These are phyloP conservation scores for Obelidium mucronatum DNA, from an alignment of 192 early-diverging fungal genomes.

Conservation along the genomic window DNA sequence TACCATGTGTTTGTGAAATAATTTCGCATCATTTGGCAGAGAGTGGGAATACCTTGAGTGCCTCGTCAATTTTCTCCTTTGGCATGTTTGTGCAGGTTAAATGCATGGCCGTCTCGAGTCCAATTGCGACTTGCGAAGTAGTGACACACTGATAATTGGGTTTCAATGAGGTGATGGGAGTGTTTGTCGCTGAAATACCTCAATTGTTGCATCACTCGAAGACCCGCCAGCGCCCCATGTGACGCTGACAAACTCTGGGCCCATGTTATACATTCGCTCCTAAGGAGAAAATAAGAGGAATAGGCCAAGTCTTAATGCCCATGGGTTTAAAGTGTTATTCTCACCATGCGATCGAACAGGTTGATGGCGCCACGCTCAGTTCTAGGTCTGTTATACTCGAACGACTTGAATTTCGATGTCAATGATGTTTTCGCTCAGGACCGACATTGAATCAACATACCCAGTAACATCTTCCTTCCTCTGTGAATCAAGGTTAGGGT, in stretches of 20 bases:
- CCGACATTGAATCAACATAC: slow-evolving; percentile 23
- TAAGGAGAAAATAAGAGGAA: no score
- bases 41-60: slow-evolving; percentile 72
- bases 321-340: no score
- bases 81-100: slow-evolving; percentile 99
- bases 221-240: slow-evolving; percentile 97
- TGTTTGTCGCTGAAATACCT: no score
- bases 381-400: slow-evolving; percentile 98
- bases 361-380: slow-evolving; percentile 93
- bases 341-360: slow-evolving; percentile 89
- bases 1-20: no score
- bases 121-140: slow-evolving; percentile 91
- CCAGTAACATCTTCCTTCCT: slow-evolving; percentile 52
- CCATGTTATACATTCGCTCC: slow-evolving; percentile 93
- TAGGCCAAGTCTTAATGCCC: no score
- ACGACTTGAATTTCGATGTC: slow-evolving; percentile 64
- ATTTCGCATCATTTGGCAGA: no score
- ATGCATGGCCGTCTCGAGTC: slow-evolving; percentile 97
- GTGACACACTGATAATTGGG: slow-evolving; percentile 58
- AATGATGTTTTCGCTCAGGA: no score
- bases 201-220: slow-evolving; percentile 84
- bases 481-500: background rate
- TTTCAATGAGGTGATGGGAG: no score
- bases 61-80: slow-evolving; percentile 83
- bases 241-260: slow-evolving; percentile 95